Evolutionary conservation across 2,329 filamentous ascomycete genomes (phyloP), one percentile per base, ranked within the genome.

Genomic region (Alternaria brassicae): DNA sequence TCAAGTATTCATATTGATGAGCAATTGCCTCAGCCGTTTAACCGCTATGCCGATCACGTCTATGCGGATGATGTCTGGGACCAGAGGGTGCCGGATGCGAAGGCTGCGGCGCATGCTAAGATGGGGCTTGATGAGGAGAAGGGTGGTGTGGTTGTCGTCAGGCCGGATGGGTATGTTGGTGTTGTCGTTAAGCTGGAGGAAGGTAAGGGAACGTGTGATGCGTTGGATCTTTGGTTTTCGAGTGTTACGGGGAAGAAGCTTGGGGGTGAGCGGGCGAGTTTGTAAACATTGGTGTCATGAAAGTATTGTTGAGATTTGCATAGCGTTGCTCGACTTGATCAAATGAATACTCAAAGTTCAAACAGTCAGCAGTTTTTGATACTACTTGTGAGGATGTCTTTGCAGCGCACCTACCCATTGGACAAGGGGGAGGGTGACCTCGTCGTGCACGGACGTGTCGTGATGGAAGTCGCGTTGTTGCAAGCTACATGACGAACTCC

Each of bases 31-130:
- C 81, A 83, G 19, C 72, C 91, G 2, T 83, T 97, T 56, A 87
- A 86, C 5, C 84, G 91, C 54, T 97, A 97, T 77, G 84, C 88
- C 48, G 89, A 93, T 69, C 90, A 95, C 70, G 83, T 97, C 34
- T 97, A 96, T 71, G 91, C 92, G 1, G 93, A 97, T 70, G 92
- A 97, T 77, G 83, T 90, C 47, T 89, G 86, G 81, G 91, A 95
- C 73, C 82, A 85, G 41, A 83, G 86, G 6, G 89, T 92, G 1
- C 88, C 90, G 0, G 82, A 89, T 19, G 89, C 91, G 1, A 84
- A 83, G 67, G 92, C 89, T 5, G 84, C 91, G 3, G 92, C 92
- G 5, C 93, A 97, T 77, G 88, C 89, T 40, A 97, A 96, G 84
- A 90, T 96, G 84, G 93, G 93, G 0, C 77, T 97, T 25, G 85